A percentile compares a stretch with the other conserved stretches of the same genome.
These are phyloP conservation scores for Colletotrichum sp. DNA, from an alignment of 2,329 filamentous ascomycete species.

Conservation along the genomic window DNA sequence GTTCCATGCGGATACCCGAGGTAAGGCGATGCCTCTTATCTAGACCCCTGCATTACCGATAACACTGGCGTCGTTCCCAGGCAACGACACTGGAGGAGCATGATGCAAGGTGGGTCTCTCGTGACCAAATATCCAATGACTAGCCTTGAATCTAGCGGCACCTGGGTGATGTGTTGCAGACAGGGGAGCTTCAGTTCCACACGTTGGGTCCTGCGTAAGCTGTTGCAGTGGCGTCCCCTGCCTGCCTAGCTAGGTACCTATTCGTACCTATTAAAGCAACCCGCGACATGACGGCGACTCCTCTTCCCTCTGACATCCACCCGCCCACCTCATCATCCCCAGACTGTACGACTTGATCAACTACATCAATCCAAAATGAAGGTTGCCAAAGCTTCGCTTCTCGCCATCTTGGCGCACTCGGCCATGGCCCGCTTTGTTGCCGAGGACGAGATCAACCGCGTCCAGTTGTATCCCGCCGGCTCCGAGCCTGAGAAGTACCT, in stretches of 20 bases:
- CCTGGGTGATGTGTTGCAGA: neutral
- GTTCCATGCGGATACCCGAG: neutral
- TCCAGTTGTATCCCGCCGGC: conserved; percentile 52
- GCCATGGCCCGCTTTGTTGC: conserved; percentile 63
- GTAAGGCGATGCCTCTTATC: neutral
- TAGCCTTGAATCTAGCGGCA: neutral
- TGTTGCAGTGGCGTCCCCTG: neutral
- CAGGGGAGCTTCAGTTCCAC: neutral
- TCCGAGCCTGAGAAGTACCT: conserved; percentile 64
- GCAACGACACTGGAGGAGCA: neutral
- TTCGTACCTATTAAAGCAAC: neutral
- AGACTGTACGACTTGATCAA: neutral
- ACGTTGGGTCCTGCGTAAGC: neutral
- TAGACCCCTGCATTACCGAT: neutral
- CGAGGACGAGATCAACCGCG: conserved; percentile 52
- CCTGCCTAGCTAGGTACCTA: neutral
- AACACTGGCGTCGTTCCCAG: neutral
- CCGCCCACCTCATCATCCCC: neutral
- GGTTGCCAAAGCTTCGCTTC: conserved; percentile 54
- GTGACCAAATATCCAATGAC: neutral
- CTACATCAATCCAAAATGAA: conserved; percentile 48
- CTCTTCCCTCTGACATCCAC: neutral
- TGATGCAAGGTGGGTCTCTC: neutral
- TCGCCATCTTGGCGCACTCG: conserved; percentile 60
- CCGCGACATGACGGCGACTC: neutral